phyloP scores from a whole-genome alignment of 2,329 filamentous ascomycete genomes.

The Leptographium procerum region DNA sequence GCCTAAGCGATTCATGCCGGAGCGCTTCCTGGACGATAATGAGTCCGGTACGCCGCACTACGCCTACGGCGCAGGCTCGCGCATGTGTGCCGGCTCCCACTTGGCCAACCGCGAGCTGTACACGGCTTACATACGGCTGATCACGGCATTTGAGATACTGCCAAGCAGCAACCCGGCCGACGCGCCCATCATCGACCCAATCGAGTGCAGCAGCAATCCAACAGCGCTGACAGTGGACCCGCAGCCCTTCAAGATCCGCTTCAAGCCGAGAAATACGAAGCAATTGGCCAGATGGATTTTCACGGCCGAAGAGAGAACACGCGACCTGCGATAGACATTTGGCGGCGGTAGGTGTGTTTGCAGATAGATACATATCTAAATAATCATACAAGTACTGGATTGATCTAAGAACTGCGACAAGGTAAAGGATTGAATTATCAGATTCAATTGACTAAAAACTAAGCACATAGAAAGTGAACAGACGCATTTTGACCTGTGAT shows the following conservation, averaged over 20 bases:
- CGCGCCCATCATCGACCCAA: conserved; percentile 23
- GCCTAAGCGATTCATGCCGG: conserved; percentile 51
- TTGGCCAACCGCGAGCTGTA: conserved; percentile 53
- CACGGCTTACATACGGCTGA: conserved; percentile 45
- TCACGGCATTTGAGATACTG: conserved; percentile 52
- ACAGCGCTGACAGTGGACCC: conserved; percentile 7
- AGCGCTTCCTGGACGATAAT: conserved; percentile 45
- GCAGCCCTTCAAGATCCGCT: conserved; percentile 7
- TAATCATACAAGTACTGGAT: no score
- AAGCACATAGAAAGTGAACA: no score
- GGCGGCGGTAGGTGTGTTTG: no score
- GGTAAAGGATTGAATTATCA: no score
- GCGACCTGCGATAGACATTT: neutral
- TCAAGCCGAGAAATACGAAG: neutral
- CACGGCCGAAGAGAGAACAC: neutral
- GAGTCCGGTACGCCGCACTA: conserved; percentile 45
- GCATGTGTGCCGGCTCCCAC: conserved; percentile 53
- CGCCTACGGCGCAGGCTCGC: conserved; percentile 50
- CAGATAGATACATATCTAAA: no score
- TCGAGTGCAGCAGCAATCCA: conserved; percentile 5
- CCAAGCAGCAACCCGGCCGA: conserved; percentile 47
- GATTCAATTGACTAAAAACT: no score
- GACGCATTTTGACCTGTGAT: no score
- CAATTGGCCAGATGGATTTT: neutral
- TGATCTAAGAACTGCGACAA: no score